Evolutionary conservation across 2,329 filamentous ascomycete genomes (phyloP), one percentile per base, ranked within the genome.

Genomic region (Talaromyces sp.): DNA sequence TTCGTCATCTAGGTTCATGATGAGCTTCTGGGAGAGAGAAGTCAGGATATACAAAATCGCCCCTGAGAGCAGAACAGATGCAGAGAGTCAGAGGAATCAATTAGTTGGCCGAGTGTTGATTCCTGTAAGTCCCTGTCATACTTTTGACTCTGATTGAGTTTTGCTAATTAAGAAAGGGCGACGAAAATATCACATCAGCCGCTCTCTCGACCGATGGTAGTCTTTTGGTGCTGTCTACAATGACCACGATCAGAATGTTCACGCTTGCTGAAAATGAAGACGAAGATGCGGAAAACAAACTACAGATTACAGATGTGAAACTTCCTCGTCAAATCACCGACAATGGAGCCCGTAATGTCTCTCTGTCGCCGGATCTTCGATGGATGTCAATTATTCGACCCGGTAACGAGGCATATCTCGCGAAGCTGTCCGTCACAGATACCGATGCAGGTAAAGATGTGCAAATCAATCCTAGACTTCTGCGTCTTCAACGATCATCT

Each of bases 11-110:
- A 87, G 95, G 58, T 81, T 97, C 24, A 80, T 99, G 31, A 86
- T 95, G 72, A 92, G 91, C 75, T 98, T 93, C 91, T 98, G 93
- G 92, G 91, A 94, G 69, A 86, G 90, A 64, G 91, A 96, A 75
- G 83, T 98, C 58, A 89, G 90, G 70, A 86, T 99, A 67, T 99
- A 93, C 93, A 86, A 83, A 47, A 79, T 90, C 24, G 74, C 76
- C 39, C 70, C 79, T 75, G 70, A 74, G 71, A 66, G 75, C 82
- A 67, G 87, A 84, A 75, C 84, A 37, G 65, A 85, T 57, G 74
- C 77, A 2, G 75, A 78, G 50, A 73, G 71, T 11, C 74, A 75
- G 66, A 73, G 72, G 54, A 75, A 78, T 65, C 75, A 69, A 68
- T 81, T 92, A 9, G 83, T 92, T 37, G 90, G 89, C 65, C 89